Base-by-base conservation (phyloP, 2,329 filamentous ascomycete genomes). In the Botryotinia narcissicola region DNA sequence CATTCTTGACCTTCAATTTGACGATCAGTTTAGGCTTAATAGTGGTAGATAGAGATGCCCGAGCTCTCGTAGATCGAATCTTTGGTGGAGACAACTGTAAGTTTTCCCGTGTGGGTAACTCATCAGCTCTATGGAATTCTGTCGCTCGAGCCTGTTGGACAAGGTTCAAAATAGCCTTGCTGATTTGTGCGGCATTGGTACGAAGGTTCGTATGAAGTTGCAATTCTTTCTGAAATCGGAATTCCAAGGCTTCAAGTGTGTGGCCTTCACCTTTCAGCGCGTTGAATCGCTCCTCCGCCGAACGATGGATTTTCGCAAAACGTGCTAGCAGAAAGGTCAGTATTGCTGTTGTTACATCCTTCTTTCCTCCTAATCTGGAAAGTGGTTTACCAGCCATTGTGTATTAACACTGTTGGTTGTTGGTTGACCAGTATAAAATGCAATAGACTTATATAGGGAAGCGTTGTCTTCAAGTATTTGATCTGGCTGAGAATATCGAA, bases 311-410 rank as follows among this genome's bases (percentile, higher is more conserved):
- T n/a, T 29, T 67, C 8, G 35, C 46, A n/a, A 14, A 54, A 20
- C 46, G 46, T 40, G 32, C 64, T 67, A 51, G 64, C 4, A 37
- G 46, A 40, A 7, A n/a, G 4, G 46, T 54, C 29, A 67, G 64
- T 29, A 20, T 29, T 54, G 16, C n/a, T 40, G 25, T 25, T 29
- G 4, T 35, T 25, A 2, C 29, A 10, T 37, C 14, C 63, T 18
- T 32, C 22, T 51, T 37, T n/a, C 64, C 37, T 67, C 46, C 46
- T 9, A 18, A 20, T 54, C 25, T 67, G 37, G 46, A n/a, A 54
- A 20, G 14, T 54, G 22, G 22, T 40, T 67, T 67, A 40, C 64
- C 46, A 67, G 46, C n/a, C 64, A 67, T 67, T 29, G 14, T 67
- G 64, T 37, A 40, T 25, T 54, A 29, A 22, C 35, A 40, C 22